These are phyloP conservation scores for Huntiella bhutanensis DNA, from an alignment of 2,329 filamentous ascomycete species.

Conservation along the genomic window DNA sequence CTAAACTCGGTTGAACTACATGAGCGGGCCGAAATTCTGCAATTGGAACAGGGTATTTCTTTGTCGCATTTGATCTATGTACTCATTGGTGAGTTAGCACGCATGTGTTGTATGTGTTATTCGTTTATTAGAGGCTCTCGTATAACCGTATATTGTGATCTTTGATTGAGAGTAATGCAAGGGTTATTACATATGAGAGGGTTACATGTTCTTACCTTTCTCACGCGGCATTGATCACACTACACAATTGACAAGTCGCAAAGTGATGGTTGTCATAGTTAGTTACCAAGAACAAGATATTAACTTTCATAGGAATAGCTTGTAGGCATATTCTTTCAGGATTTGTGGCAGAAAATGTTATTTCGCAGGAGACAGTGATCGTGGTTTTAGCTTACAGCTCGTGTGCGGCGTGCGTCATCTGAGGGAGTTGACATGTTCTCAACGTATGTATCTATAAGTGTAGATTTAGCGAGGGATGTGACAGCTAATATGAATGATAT, in stretches of 20 bases:
- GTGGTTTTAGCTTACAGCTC: not conserved
- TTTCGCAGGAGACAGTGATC: too few relatives aligned
- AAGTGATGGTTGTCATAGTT: constrained; percentile 11
- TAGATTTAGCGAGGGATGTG: too few relatives aligned
- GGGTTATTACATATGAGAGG: not conserved
- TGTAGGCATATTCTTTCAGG: too few relatives aligned
- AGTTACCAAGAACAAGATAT: not conserved
- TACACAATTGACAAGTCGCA: constrained; percentile 13
- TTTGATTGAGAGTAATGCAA: not conserved
- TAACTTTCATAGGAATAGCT: not conserved
- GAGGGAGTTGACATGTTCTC: not conserved
- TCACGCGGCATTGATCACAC: constrained; percentile 27
- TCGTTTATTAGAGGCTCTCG: not conserved
- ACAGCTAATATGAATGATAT: too few relatives aligned
- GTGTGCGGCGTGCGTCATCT: constrained; percentile 1
- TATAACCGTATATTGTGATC: not conserved
- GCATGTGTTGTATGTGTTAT: not conserved
- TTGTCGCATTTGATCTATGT: constrained; percentile 39
- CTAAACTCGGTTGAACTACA: constrained; percentile 36
- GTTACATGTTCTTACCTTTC: constrained; percentile 20
- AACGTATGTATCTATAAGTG: too few relatives aligned
- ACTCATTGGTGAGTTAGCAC: not conserved
- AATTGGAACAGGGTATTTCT: constrained; percentile 38
- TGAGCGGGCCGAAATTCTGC: constrained; percentile 30
- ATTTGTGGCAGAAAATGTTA: too few relatives aligned